Conservation (phyloP, 176 grass and related monocot genomes). For the Zoysia japonica region DNA sequence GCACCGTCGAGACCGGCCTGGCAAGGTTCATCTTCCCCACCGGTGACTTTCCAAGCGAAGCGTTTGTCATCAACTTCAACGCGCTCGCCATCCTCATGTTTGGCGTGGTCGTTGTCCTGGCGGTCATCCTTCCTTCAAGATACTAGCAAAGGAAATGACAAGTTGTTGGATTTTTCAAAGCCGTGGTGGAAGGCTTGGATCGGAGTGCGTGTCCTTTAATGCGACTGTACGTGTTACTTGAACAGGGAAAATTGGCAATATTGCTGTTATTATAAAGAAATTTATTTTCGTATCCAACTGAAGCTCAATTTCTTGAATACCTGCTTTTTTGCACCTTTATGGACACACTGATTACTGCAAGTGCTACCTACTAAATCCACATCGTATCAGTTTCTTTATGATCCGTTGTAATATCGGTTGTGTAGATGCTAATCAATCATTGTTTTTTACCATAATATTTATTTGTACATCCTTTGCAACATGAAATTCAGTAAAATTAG, state of each 20-base stretch:
- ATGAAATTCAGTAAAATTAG: too few relatives aligned
- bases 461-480: too few relatives aligned
- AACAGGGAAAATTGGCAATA: neutral
- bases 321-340: neutral
- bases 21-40: neutral
- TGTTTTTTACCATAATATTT: too few relatives aligned
- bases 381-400: too few relatives aligned
- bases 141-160: constrained; percentile 15
- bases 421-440: too few relatives aligned
- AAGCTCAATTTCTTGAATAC: neutral
- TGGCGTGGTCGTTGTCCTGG: constrained; percentile 27
- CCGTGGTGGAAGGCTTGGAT: neutral
- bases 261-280: neutral
- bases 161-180: neutral
- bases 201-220: neutral
- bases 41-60: constrained; percentile 1
- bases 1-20: constrained; percentile 43
- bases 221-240: neutral
- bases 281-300: neutral
- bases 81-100: constrained; percentile 49
- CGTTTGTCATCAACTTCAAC: constrained; percentile 41
- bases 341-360: neutral
- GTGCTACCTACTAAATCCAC: neutral
- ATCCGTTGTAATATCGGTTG: too few relatives aligned
- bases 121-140: constrained; percentile 45